phyloP scores from a whole-genome alignment of 768 basidiomycete species.

The Filobasidium floriforme region DNA sequence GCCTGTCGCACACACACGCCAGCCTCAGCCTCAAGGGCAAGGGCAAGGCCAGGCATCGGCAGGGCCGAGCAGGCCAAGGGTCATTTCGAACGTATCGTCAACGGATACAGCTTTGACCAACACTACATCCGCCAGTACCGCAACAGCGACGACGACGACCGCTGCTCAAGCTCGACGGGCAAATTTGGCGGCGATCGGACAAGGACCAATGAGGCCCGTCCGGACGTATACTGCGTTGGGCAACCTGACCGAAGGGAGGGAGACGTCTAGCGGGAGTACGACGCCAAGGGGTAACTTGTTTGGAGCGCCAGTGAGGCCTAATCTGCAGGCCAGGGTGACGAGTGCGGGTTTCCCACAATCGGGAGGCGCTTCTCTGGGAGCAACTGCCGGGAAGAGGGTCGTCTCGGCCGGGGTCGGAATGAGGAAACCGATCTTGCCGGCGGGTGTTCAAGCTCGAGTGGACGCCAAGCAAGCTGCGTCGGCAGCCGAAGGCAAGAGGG shows the following conservation, averaged over 20 bases:
- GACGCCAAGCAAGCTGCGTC: not conserved
- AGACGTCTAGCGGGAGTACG: not conserved
- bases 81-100: conserved; percentile 10
- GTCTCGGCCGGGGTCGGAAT: not conserved
- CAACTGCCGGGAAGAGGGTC: not conserved
- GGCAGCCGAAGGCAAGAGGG: not conserved
- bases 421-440: conserved; percentile 3
- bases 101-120: not conserved
- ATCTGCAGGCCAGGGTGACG: conserved; percentile 1
- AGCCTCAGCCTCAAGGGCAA: not conserved
- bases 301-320: conserved; percentile 1
- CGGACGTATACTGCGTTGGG: conserved; percentile 9
- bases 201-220: conserved; percentile 10
- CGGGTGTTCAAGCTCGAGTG: not conserved
- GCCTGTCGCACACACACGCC: not conserved
- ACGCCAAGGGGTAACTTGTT: not conserved
- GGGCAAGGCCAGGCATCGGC: not conserved
- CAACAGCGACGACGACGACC: not conserved
- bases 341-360: not conserved
- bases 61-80: conserved; percentile 11
- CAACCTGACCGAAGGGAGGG: conserved; percentile 11
- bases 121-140: too few species aligned
- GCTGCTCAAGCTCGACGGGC: conserved; percentile 13
- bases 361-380: not conserved
- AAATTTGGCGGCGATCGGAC: not conserved